Conservation (phyloP, 257 asterid species). For the Parsonsia alboflavescens region DNA sequence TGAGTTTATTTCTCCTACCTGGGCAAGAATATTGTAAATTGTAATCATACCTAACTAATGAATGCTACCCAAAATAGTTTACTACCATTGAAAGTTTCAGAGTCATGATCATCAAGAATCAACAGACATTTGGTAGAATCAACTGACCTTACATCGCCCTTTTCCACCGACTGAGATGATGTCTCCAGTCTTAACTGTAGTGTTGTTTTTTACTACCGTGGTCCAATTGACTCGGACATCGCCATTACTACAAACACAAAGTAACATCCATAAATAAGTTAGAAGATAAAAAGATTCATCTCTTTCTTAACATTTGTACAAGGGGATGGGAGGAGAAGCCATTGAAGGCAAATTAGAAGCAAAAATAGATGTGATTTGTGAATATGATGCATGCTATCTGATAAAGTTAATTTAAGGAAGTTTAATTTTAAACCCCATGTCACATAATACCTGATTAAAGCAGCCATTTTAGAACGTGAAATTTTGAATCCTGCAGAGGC, state of each 20-base stretch:
- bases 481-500: conserved; percentile 96
- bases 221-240: conserved; percentile 91
- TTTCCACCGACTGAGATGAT: conserved; percentile 60
- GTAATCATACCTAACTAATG: background rate
- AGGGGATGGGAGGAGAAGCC: background rate
- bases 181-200: background rate
- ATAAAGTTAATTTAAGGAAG: no score
- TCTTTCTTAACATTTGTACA: background rate
- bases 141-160: conserved; percentile 73
- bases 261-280: background rate
- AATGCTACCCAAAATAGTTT: background rate
- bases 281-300: background rate
- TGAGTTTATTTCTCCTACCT: conserved; percentile 75
- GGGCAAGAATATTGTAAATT: conserved; percentile 4
- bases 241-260: conserved; percentile 51
- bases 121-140: background rate
- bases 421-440: background rate
- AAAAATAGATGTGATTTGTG: background rate
- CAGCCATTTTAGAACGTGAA: conserved; percentile 91
- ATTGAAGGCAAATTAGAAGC: background rate
- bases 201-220: conserved; percentile 47
- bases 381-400: no score
- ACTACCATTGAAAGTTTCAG: background rate
- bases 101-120: background rate
- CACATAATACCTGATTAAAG: conserved; percentile 55